phyloP scores from a whole-genome alignment of 768 basidiomycete genomes.

The Hericium alpestre region DNA sequence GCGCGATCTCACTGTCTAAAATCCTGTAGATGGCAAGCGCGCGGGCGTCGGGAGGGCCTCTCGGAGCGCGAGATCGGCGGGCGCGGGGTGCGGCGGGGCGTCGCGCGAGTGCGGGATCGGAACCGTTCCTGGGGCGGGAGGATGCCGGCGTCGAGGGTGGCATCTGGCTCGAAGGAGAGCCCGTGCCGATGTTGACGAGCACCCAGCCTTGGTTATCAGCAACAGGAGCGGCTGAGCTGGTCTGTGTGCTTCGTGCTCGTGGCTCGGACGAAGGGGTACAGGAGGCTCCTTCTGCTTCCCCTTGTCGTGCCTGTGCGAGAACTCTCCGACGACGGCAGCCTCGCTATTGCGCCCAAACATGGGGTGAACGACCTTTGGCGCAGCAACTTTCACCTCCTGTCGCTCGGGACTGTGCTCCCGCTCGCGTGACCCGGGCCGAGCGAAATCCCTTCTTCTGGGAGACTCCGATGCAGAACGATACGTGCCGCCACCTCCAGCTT shows the following conservation, averaged over 20 bases:
- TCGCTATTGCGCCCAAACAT: constrained; percentile 48
- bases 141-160: background rate
- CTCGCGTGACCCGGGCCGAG: background rate
- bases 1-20: too few species aligned
- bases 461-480: background rate
- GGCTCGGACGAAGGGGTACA: background rate
- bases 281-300: background rate
- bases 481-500: background rate
- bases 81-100: background rate
- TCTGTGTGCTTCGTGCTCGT: background rate
- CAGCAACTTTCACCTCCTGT: constrained; percentile 33
- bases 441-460: background rate
- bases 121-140: background rate
- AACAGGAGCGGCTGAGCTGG: constrained; percentile 12
- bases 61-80: too few species aligned
- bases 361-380: constrained; percentile 40
- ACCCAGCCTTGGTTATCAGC: constrained; percentile 48
- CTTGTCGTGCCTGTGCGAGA: constrained; percentile 16
- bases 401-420: background rate
- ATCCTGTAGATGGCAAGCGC: too few species aligned
- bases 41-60: too few species aligned
- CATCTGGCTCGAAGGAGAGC: constrained; percentile 11
- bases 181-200: constrained; percentile 40
- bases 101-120: background rate
- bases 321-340: constrained; percentile 46